Evolutionary conservation across 352 stramenopile species (phyloP), one percentile per base, ranked within the genome.

Genomic region (Phytophthora citricola): DNA sequence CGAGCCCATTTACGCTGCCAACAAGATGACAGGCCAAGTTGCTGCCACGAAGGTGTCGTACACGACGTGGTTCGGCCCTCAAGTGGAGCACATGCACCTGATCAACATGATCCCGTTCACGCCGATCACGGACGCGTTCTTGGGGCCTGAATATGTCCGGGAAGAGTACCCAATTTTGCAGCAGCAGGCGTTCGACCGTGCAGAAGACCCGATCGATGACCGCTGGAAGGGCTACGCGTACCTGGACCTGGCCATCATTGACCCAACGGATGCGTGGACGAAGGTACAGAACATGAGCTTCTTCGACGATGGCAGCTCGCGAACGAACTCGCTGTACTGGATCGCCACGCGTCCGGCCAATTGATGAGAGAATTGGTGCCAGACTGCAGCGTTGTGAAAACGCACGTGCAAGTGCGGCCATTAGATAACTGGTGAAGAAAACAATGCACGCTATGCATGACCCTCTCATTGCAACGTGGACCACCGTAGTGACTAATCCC

Each of bases 41-140:
- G 86, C 77, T 26, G 60, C 73, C 27, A 92, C 86, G 47, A 93
- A 95, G 66, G 87, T 91, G 8, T 89, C 83, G 51, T 93, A 94
- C 70, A 90, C 87, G 66, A 97, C 89, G 47, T 97, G 87, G 87
- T 97, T 97, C 43, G 87, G 87, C 0, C 83, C 83, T 8, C 69
- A 94, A 55, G 71, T 90, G 24, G 87, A 95, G 77, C 86, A 93
- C 74, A 93, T 97, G 72, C 89, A 96, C 57, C 49, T 93, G 75
- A 95, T 95, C 78, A 97, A 97, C 73, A 91, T 97, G 79, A 95
- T 97, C 57, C 91, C 91, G 46, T 97, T 97, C 77, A 96, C 89
- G 44, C 89, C 91, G 29, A 88, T 95, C 67, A 96, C 89, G 11
- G 75, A 85, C 40, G 71, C 74, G 20, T 93, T 96, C 52, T 65